Conservation (phyloP, 2,329 filamentous ascomycete species). For the Graphiopsis chlorocephala region DNA sequence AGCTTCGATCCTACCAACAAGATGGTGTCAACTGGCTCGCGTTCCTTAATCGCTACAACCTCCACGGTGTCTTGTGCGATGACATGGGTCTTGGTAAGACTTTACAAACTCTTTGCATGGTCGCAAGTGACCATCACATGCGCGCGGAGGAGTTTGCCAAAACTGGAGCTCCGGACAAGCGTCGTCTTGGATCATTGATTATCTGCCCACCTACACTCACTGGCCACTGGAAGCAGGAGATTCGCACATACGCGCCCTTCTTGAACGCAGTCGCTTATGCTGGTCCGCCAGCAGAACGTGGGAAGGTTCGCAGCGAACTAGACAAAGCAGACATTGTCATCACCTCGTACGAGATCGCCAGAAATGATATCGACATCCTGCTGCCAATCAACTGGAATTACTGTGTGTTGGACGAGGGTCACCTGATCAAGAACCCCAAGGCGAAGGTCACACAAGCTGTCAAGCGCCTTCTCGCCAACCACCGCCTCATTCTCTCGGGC, state of each 20-base stretch:
- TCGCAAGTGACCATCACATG: slow-evolving; percentile 94
- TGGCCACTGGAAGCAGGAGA: slow-evolving; percentile 98
- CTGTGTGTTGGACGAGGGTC: slow-evolving; percentile 92
- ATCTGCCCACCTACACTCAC: slow-evolving; percentile 95
- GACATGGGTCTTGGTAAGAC: slow-evolving; percentile 99
- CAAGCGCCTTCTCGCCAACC: slow-evolving; percentile 85
- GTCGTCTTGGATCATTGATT: slow-evolving; percentile 83
- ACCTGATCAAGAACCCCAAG: slow-evolving; percentile 97
- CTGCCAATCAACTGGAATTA: slow-evolving; percentile 92
- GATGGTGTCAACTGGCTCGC: slow-evolving; percentile 98
- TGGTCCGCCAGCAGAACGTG: slow-evolving; percentile 78
- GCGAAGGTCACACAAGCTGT: slow-evolving; percentile 93
- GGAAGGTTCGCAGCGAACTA: slow-evolving; percentile 66
- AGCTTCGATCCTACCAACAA: slow-evolving; percentile 94
- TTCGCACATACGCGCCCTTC: slow-evolving; percentile 93
- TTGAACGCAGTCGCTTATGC: slow-evolving; percentile 86
- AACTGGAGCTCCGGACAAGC: slow-evolving; percentile 73
- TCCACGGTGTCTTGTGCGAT: slow-evolving; percentile 97
- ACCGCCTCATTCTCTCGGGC: slow-evolving; percentile 91
- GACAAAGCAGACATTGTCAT: slow-evolving; percentile 86
- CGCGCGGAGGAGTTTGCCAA: slow-evolving; percentile 86
- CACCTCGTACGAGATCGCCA: slow-evolving; percentile 96
- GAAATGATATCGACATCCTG: slow-evolving; percentile 88
- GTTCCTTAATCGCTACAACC: slow-evolving; percentile 95
- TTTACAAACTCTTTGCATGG: slow-evolving; percentile 93